Base-by-base conservation (phyloP, 2,329 filamentous ascomycete genomes). In the Xylaria sp. region DNA sequence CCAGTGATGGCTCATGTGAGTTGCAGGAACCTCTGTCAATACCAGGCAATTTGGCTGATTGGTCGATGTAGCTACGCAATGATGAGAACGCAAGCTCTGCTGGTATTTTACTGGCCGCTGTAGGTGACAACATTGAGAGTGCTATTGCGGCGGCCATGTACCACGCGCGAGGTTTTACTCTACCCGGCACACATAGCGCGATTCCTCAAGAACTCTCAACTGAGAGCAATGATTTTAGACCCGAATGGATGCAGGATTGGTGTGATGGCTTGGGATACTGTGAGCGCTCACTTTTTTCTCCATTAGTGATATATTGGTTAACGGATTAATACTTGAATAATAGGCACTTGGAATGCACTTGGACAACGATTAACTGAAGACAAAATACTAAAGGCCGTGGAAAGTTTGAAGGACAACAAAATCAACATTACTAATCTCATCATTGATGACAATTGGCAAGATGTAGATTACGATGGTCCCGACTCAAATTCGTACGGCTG, bases 381-480 rank as follows among this genome's bases (percentile, higher is more conserved):
- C 23, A 97, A 93, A 74, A 88, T 99, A 16, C 83, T 94, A 13
- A 80, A 89, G 48, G 93, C 94, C 1, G 83, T 98, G 0, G 88
- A 93, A 66, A 85, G 87, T 1, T 82, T 99, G 12, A 86, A 90
- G 4, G 83, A 89, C 35, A 86, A 92, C 65, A 87, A 90, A 0
- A 93, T 99, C 75, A 90, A 91, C 50, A 86, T 98, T 54, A 91
- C 90, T 0, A 97, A 90, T 75, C 84, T 99, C 1, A 97, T 98
- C 69, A 97, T 99, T 70, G 96, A 99, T 74, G 96, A 99, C 77
- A 97, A 97, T 75, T 99, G 96, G 96, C 94, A 97, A 79, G 88
- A 91, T 9, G 85, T 97, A 55, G 88, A 87, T 71, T 81, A 84
- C 35, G 74, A 77, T 27, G 84, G 84, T 0, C 76, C 83, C 4